Evolutionary conservation across 129 eudicot species (phyloP).

Genomic region (Escallonia herrerae): DNA sequence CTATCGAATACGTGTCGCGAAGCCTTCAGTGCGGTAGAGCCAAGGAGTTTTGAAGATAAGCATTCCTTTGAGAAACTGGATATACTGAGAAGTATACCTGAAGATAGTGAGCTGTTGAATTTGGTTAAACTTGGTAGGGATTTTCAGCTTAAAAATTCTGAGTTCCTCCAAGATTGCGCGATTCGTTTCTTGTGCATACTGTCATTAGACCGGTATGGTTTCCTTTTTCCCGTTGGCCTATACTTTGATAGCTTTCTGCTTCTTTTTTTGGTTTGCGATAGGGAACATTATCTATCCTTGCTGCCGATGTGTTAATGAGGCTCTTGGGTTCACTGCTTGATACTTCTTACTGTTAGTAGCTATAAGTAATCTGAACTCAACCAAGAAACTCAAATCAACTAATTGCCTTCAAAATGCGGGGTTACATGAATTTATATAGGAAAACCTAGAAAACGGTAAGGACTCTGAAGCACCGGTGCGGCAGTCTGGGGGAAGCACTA

Average conservation of each 20-base stretch:
- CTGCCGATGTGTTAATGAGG: background rate
- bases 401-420: too few relatives aligned
- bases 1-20: constrained; percentile 23
- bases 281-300: background rate
- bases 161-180: constrained; percentile 92
- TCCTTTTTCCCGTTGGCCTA: constrained; percentile 2
- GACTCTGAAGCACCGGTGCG: too few relatives aligned
- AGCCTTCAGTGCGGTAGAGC: constrained; percentile 16
- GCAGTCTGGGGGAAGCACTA: too few relatives aligned
- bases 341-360: background rate
- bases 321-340: constrained; percentile 2
- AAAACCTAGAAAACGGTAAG: too few relatives aligned
- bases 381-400: too few relatives aligned
- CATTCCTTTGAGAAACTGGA: constrained; percentile 38
- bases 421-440: too few relatives aligned
- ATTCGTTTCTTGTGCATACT: constrained; percentile 93
- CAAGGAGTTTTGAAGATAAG: constrained; percentile 29
- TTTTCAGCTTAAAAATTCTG: constrained; percentile 78
- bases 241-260: background rate
- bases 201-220: constrained; percentile 84
- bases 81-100: constrained; percentile 39
- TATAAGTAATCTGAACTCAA: too few relatives aligned
- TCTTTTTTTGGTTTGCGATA: background rate
- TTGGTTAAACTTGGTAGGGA: constrained; percentile 59
- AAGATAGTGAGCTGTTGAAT: constrained; percentile 56